These are phyloP conservation scores for Thraustochytrium striatum DNA, from an alignment of 352 stramenopile genomes.

Conservation along the genomic window DNA sequence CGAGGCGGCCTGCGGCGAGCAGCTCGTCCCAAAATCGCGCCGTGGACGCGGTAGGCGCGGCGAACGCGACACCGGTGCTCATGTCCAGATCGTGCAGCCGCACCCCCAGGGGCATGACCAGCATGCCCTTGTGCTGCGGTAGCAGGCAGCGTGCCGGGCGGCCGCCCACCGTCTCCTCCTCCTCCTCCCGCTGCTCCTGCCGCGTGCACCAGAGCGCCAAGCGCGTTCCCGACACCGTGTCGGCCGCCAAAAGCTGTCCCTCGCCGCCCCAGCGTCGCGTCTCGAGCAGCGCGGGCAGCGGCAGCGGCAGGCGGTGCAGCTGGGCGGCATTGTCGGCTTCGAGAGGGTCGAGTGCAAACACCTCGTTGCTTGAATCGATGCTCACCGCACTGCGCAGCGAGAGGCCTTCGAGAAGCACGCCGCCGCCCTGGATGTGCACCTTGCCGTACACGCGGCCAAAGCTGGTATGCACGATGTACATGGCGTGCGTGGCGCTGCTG, in stretches of 20 bases:
- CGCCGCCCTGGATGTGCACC: constrained; percentile 12
- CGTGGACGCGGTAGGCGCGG: background rate
- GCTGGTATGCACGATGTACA: background rate
- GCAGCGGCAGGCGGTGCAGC: background rate
- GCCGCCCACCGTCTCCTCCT: no score
- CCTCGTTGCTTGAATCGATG: background rate
- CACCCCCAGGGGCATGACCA: background rate
- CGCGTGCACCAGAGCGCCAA: no score
- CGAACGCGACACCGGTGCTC: constrained; percentile 24
- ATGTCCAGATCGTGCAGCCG: constrained; percentile 16
- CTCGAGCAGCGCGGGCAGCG: background rate
- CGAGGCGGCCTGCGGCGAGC: no score
- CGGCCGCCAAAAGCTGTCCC: no score
- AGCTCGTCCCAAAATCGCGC: no score
- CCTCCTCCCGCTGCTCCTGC: no score
- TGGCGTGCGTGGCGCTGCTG: background rate
- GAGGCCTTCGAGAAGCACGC: background rate
- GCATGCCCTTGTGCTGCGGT: constrained; percentile 39
- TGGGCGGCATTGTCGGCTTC: no score
- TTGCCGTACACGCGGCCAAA: background rate
- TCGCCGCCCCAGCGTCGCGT: no score
- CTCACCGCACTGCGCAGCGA: background rate
- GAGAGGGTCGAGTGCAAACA: background rate
- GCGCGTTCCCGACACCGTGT: no score
- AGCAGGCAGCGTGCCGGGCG: no score